These are phyloP conservation scores for Parasitella parasitica DNA, from an alignment of 371 early-diverging fungal genomes.

Conservation along the genomic window DNA sequence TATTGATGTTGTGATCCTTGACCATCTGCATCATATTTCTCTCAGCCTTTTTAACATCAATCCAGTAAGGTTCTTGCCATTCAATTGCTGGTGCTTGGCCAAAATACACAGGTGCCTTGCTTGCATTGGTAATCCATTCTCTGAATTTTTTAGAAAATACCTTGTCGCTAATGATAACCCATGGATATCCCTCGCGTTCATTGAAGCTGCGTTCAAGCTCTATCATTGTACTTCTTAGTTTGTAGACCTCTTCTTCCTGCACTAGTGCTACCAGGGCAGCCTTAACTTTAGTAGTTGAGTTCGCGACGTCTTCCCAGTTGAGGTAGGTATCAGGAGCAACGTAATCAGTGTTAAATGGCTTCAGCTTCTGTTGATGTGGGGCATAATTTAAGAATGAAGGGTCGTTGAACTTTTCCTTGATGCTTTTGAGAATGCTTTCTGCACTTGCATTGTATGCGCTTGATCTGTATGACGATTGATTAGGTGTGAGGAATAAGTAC, in stretches of 20 bases:
- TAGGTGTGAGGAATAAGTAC: not conserved
- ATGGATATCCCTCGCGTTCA: slow-evolving; percentile 31
- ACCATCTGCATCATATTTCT: slow-evolving; percentile 11
- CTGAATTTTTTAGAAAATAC: slow-evolving; percentile 26
- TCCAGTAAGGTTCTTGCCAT: slow-evolving; percentile 38
- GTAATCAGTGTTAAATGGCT: not conserved
- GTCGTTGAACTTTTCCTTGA: not conserved
- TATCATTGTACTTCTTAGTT: slow-evolving; percentile 28
- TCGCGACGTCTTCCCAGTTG: slow-evolving; percentile 1
- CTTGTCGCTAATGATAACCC: slow-evolving; percentile 36
- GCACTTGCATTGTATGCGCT: not conserved
- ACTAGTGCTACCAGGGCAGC: slow-evolving; percentile 30
- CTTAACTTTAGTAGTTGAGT: slow-evolving; percentile 11
- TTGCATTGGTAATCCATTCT: slow-evolving; percentile 11
- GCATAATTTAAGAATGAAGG: not conserved
- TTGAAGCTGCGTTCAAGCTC: slow-evolving; percentile 38
- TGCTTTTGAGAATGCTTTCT: not conserved
- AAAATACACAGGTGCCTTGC: slow-evolving; percentile 27
- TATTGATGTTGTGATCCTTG: not conserved
- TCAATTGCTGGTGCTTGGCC: slow-evolving; percentile 28
- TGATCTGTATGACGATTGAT: not conserved
- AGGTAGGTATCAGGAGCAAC: slow-evolving; percentile 7
- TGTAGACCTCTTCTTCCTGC: slow-evolving; percentile 25
- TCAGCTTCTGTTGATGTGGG: slow-evolving; percentile 6
- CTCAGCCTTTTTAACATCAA: slow-evolving; percentile 32